A percentile compares a stretch with the other conserved stretches of the same genome.
Conservation (phyloP, 1,139 yeast genomes). For the Pichia sp. region DNA sequence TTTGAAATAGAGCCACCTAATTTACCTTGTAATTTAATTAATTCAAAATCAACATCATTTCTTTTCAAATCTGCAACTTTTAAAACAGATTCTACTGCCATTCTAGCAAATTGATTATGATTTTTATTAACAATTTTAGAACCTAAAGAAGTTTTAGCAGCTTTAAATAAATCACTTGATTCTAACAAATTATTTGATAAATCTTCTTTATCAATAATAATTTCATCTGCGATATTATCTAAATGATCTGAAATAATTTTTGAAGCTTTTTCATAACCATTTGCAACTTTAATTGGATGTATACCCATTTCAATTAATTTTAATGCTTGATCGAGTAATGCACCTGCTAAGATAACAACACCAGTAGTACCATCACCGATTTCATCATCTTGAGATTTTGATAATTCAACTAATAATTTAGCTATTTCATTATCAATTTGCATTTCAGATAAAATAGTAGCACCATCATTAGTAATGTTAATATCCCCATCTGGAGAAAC, state of each 20-base stretch:
- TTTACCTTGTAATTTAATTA: conserved; percentile 91
- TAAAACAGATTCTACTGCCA: conserved; percentile 95
- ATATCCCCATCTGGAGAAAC: conserved; percentile 94
- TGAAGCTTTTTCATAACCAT: conserved; percentile 97
- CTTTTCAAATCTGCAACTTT: conserved; percentile 89
- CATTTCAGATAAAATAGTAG: conserved; percentile 93
- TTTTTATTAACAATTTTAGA: conserved; percentile 92
- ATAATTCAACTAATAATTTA: conserved; percentile 85
- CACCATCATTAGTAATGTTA: conserved; percentile 97
- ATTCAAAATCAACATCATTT: conserved; percentile 92
- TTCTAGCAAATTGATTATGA: conserved; percentile 88
- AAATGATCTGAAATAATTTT: conserved; percentile 76
- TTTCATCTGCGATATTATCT: conserved; percentile 65
- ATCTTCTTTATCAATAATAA: conserved; percentile 36
- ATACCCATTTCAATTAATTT: conserved; percentile 95
- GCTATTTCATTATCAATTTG: conserved; percentile 95
- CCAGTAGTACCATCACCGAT: conserved; percentile 99
- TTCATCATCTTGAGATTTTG: conserved; percentile 96
- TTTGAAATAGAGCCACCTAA: conserved; percentile 92
- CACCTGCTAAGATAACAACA: conserved; percentile 94
- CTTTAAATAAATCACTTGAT: conserved; percentile 61
- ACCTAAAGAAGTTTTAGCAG: conserved; percentile 93
- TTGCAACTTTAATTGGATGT: conserved; percentile 94
- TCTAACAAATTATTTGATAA: conserved; percentile 42
- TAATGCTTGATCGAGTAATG: conserved; percentile 87